phyloP scores from a whole-genome alignment of 441 rosid genomes.

The Croton laevigatus region DNA sequence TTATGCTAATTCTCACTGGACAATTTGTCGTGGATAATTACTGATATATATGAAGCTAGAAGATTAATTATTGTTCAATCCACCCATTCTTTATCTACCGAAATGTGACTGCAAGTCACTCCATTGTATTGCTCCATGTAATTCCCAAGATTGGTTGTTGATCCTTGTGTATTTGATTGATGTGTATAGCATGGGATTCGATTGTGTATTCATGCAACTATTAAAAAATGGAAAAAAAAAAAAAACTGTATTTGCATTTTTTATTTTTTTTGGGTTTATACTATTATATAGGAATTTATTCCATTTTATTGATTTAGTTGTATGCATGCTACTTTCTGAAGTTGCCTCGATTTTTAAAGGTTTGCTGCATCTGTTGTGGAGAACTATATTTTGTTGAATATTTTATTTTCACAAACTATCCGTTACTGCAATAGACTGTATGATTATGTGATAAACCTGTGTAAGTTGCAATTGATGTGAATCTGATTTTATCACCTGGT shows the following conservation, averaged over 20 bases:
- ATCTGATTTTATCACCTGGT: background rate
- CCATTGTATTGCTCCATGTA: slow-evolving; percentile 15
- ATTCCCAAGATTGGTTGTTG: slow-evolving; percentile 25
- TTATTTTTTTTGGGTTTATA: too few species aligned
- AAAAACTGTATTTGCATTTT: slow-evolving; percentile 1
- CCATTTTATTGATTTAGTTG: background rate
- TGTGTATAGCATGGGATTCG: slow-evolving; percentile 23
- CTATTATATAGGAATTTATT: background rate
- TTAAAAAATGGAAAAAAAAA: background rate
- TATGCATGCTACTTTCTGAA: background rate
- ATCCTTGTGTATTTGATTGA: slow-evolving; percentile 27
- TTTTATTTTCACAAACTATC: background rate
- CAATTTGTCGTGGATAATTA: background rate
- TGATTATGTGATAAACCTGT: too few species aligned
- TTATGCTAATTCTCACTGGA: slow-evolving; percentile 14
- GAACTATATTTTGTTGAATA: background rate
- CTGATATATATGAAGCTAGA: background rate
- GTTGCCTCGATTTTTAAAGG: slow-evolving; percentile 1
- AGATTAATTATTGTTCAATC: slow-evolving; percentile 9
- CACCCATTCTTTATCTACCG: slow-evolving; percentile 6
- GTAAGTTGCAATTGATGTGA: background rate
- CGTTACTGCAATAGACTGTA: background rate
- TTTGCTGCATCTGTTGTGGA: background rate
- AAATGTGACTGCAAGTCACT: slow-evolving; percentile 1
- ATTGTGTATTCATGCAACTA: slow-evolving; percentile 29